Conservation (phyloP, 139 green algal genomes). For the Pycnococcus provasolii region DNA sequence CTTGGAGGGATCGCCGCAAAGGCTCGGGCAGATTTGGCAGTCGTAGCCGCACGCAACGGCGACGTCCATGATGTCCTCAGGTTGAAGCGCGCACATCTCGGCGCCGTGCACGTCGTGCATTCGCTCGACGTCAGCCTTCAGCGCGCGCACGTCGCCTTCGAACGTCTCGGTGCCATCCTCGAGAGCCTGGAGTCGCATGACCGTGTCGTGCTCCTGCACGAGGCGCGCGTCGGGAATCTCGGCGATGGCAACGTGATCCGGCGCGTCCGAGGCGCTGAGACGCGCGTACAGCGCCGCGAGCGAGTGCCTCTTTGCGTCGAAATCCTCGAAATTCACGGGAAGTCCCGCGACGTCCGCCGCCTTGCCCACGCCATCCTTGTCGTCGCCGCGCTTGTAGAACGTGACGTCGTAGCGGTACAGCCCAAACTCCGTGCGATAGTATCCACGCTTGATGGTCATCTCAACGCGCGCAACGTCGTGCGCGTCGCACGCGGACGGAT, state of each 20-base stretch:
- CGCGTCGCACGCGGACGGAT: background rate
- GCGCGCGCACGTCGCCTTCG: background rate
- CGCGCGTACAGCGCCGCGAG: background rate
- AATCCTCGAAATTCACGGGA: background rate
- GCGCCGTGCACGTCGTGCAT: background rate
- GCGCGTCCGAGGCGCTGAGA: background rate
- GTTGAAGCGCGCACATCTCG: background rate
- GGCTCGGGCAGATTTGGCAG: background rate
- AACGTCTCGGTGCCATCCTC: background rate
- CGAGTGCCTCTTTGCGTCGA: background rate
- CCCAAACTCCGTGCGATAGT: constrained; percentile 7
- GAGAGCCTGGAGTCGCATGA: background rate
- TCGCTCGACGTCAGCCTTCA: background rate
- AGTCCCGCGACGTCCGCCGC: background rate
- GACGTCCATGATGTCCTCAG: background rate
- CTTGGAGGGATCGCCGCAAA: background rate
- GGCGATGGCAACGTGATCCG: background rate
- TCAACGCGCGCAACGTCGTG: background rate
- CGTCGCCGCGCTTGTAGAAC: background rate
- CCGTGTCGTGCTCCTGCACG: background rate
- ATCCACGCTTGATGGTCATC: constrained; percentile 17
- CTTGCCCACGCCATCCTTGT: background rate
- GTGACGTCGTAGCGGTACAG: constrained; percentile 18
- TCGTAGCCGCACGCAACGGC: background rate
- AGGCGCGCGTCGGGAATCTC: constrained; percentile 10